Evolutionary conservation across 208 protist species (phyloP), one percentile per base, ranked within the genome.

Genomic region (Histomonas meleagridis): DNA sequence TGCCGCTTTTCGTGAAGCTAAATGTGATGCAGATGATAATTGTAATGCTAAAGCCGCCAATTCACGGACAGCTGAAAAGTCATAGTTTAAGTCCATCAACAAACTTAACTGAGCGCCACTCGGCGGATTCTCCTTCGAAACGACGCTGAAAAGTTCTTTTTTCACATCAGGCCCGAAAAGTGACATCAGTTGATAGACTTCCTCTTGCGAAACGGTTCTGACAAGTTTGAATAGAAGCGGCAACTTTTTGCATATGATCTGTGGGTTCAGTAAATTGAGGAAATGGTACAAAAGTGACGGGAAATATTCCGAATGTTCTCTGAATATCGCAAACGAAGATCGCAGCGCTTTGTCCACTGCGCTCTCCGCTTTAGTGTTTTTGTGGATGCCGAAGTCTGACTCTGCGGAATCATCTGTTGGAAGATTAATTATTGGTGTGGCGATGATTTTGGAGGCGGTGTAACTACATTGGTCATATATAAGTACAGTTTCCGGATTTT

Each of bases 211-310:
- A 51, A 46, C 46, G n/a, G 51, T 43, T 5, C 76, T 40, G 14
- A 86, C 76, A 38, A 55, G 55, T 32, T 86, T 43, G 46, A 43
- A 86, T 12, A 86, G 26, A 51, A 40, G 18, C 0, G 32, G 32
- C 38, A 86, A 55, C 51, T 86, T 86, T 48, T 86, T 86, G 26
- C 55, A 46, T 57, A 86, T n/a, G 16, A 46, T 86, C 46, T 55
- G 40, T 38, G 76, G 76, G 7, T 51, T 16, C 0, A 86, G 46
- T 7, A 86, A 38, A 86, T 86, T 46, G 0, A 86, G 18, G 46
- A 86, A 86, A 16, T 43, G 40, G 4, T 32, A 26, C 32, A 86
- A 49, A 55, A 86, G n/a, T n/a, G n/a, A n/a, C n/a, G n/a, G n/a
- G n/a, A n/a, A n/a, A n/a, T n/a, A n/a, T n/a, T n/a, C n/a, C n/a